These are phyloP conservation scores for Panaeolus papilionaceus DNA, from an alignment of 768 basidiomycete genomes.

Conservation along the genomic window DNA sequence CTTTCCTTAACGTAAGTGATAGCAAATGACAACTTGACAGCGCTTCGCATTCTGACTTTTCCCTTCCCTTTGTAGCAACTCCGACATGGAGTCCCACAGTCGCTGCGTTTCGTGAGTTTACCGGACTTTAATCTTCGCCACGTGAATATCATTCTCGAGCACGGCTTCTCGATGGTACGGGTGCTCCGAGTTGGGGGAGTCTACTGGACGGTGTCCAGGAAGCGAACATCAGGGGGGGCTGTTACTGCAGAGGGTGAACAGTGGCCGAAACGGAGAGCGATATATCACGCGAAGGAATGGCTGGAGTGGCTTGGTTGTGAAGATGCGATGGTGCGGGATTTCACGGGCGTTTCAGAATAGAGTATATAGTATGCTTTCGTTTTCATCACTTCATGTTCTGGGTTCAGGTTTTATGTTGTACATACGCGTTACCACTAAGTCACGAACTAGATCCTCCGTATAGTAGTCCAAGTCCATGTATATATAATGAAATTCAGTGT, in stretches of 20 bases:
- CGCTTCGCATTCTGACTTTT: neutral
- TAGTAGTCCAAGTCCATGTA: neutral
- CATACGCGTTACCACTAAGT: neutral
- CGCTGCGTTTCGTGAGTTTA: constrained; percentile 62
- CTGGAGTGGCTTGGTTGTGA: constrained; percentile 70
- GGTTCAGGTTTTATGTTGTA: neutral
- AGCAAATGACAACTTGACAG: constrained; percentile 18
- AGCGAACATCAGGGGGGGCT: constrained; percentile 24
- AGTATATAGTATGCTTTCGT: neutral
- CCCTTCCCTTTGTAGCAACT: constrained; percentile 53
- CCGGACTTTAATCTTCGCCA: constrained; percentile 52
- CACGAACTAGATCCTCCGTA: neutral
- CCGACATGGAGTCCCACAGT: constrained; percentile 58
- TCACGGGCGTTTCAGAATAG: constrained; percentile 10
- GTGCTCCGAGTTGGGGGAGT: constrained; percentile 58
- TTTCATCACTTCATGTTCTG: neutral
- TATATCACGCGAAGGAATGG: constrained; percentile 64
- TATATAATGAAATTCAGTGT: neutral
- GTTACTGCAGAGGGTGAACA: constrained; percentile 49
- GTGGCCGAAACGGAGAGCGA: constrained; percentile 60
- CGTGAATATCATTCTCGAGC: constrained; percentile 52
- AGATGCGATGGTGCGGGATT: constrained; percentile 49
- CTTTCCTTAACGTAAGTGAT: constrained; percentile 48
- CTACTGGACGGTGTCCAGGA: constrained; percentile 57
- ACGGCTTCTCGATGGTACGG: constrained; percentile 66